phyloP scores from a whole-genome alignment of 2,329 filamentous ascomycete genomes.

The Metarhizium humberi region DNA sequence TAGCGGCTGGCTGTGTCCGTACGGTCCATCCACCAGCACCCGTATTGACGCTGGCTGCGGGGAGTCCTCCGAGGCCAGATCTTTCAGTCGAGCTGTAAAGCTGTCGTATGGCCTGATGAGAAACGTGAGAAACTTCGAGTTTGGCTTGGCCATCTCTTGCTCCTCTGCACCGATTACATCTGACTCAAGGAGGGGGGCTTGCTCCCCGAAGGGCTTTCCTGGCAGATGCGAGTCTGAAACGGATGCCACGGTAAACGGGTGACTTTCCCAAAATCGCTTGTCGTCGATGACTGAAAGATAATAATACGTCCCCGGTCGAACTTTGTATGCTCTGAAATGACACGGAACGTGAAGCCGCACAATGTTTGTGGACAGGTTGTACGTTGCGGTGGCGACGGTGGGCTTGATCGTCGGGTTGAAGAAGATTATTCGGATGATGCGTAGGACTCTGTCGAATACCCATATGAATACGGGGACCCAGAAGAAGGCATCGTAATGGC shows the following conservation, averaged over 20 bases:
- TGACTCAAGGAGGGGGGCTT: conserved; percentile 21
- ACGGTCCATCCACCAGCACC: conserved; percentile 35
- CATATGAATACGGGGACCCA: conserved; percentile 41
- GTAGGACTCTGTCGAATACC: conserved; percentile 37
- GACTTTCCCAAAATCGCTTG: conserved; percentile 35
- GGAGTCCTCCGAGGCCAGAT: conserved; percentile 17
- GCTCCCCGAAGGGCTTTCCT: conserved; percentile 17
- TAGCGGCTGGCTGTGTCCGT: conserved; percentile 30
- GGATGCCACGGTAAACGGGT: conserved; percentile 38
- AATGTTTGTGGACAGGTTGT: conserved; percentile 29
- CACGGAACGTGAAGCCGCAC: conserved; percentile 30
- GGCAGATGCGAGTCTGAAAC: conserved; percentile 11
- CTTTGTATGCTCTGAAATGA: conserved; percentile 21
- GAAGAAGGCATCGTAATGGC: conserved; percentile 37
- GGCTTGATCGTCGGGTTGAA: conserved; percentile 31
- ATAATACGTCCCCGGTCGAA: conserved; percentile 33
- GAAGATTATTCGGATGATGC: conserved; percentile 30
- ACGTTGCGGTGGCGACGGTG: conserved; percentile 23
- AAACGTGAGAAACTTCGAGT: conserved; percentile 24
- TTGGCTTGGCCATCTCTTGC: not conserved
- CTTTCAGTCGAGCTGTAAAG: conserved; percentile 29
- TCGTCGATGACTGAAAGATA: conserved; percentile 34
- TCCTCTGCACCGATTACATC: conserved; percentile 4
- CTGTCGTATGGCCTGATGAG: conserved; percentile 36
- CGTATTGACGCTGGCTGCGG: conserved; percentile 18